Conservation (phyloP, 805 yeast species). For the Schwanniomyces polymorphus region DNA sequence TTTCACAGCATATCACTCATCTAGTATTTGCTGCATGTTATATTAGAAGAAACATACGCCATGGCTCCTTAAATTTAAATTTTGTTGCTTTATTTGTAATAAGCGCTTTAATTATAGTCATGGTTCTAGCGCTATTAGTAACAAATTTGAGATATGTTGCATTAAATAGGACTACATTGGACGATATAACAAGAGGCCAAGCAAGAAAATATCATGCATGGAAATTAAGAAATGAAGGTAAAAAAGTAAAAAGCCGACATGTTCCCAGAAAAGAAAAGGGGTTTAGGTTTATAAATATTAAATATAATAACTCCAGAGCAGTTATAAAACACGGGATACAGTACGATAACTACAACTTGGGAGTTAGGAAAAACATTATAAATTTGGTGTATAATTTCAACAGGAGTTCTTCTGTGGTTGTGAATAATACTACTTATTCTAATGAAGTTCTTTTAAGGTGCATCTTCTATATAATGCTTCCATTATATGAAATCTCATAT, state of each 20-base stretch:
- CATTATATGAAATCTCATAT: slow-evolving; percentile 20
- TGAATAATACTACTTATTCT: slow-evolving; percentile 6
- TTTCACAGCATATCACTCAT: slow-evolving; percentile 13
- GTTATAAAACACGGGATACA: slow-evolving; percentile 32
- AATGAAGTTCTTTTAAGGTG: slow-evolving; percentile 12
- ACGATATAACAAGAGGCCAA: slow-evolving; percentile 44
- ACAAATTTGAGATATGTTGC: slow-evolving; percentile 47
- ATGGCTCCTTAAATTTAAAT: slow-evolving; percentile 42
- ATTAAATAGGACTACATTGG: slow-evolving; percentile 58
- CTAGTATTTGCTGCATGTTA: slow-evolving; percentile 24
- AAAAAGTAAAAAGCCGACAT: slow-evolving; percentile 4
- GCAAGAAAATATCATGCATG: slow-evolving; percentile 29
- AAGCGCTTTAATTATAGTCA: slow-evolving; percentile 44
- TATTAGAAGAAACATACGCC: slow-evolving; percentile 19
- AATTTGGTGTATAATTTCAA: slow-evolving; percentile 30
- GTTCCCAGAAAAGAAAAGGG: slow-evolving; percentile 25
- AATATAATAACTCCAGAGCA: slow-evolving; percentile 28
- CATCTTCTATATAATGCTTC: slow-evolving; percentile 15
- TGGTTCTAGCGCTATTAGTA: slow-evolving; percentile 42
- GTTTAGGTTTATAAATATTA: slow-evolving; percentile 45
- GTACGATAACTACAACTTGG: slow-evolving; percentile 38
- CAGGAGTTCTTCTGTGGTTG: slow-evolving; percentile 14
- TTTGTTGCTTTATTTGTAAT: slow-evolving; percentile 48
- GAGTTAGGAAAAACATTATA: slow-evolving; percentile 33
- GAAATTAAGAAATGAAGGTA: slow-evolving; percentile 10